Evolutionary conservation across 192 early-diverging fungal genomes (phyloP), one percentile per base, ranked within the genome.

Genomic region (Coemansia sp.): DNA sequence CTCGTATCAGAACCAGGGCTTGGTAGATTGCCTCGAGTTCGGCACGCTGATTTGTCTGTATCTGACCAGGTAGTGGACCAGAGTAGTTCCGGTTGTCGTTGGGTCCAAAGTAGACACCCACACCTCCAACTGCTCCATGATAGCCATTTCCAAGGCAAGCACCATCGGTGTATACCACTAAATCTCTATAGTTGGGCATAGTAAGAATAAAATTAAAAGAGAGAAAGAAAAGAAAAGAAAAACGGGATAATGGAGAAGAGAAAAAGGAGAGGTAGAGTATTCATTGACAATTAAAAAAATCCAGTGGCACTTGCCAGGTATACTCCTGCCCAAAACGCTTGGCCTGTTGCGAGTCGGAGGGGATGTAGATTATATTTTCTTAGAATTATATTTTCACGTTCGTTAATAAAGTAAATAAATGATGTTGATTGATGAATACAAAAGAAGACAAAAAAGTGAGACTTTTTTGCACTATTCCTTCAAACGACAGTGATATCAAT

Each of bases 41-140:
- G 16, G 72, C 70, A 4, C 79, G 63, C n/a, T 66, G 41, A n/a
- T 66, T 66, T 22, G 46, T 69, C 46, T 76, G 74, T 15, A 36
- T 16, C 2, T 6, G 2, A 36, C 70, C 66, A 3, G n/a, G 13
- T 10, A 89, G 67, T 3, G 69, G 81, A 60, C 73, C 84, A 5
- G 70, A 74, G 57, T 81, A 72, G 67, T 88, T 89, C 9, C 83
- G 73, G 3, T 67, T 57, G 62, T 89, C 87, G n/a, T 22, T 52
- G 8, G 27, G n/a, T n/a, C 81, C 87, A 60, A 78, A 90, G 52
- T 75, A 88, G 12, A 89, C 85, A 31, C 89, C 88, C 34, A 82
- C 62, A 5, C 88, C 89, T 9, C 85, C 89, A 29, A 66, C 46
- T 4, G 88, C 88, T 8, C 69, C 29, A 13, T 22, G 13, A 3